A percentile compares a stretch with the other conserved stretches of the same genome.
Conservation (phyloP, 495 filamentous ascomycete species). For the Bombardia bombarda region DNA sequence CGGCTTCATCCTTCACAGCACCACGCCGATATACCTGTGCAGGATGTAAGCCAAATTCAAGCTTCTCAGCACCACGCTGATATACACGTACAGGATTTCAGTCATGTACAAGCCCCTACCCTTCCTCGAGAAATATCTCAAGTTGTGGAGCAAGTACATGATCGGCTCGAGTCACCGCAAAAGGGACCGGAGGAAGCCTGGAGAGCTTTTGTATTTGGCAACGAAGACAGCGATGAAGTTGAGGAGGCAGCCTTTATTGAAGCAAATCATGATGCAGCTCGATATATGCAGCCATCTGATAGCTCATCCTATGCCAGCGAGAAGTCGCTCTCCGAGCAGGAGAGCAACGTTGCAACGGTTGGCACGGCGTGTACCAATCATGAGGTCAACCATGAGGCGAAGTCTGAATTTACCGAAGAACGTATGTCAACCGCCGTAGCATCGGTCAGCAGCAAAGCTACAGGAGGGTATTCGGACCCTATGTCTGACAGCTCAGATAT, state of each 20-base stretch:
- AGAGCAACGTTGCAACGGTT: constrained; percentile 13
- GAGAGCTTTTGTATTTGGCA: constrained; percentile 32
- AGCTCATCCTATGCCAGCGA: not conserved
- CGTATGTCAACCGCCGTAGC: not conserved
- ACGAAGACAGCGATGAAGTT: constrained; percentile 26
- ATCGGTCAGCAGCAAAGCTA: constrained; percentile 1
- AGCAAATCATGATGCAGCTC: constrained; percentile 27
- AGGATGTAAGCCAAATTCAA: too few relatives aligned
- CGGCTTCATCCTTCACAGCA: too few relatives aligned
- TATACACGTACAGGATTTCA: too few relatives aligned
- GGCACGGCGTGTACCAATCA: constrained; percentile 7
- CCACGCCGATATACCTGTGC: too few relatives aligned
- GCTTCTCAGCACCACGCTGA: too few relatives aligned
- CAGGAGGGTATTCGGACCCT: not conserved
- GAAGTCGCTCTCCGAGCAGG: not conserved
- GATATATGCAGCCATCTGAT: constrained; percentile 19
- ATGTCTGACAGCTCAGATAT: not conserved
- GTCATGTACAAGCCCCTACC: too few relatives aligned
- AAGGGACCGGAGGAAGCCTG: constrained; percentile 23
- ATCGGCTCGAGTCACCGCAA: too few relatives aligned
- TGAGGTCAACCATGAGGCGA: not conserved
- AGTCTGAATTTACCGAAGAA: not conserved
- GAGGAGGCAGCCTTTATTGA: constrained; percentile 23
- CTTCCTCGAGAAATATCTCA: too few relatives aligned
- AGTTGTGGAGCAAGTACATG: too few relatives aligned